Evolutionary conservation across 2,329 filamentous ascomycete genomes (phyloP), one percentile per base, ranked within the genome.

Genomic region (Fusarium nisikadoi): DNA sequence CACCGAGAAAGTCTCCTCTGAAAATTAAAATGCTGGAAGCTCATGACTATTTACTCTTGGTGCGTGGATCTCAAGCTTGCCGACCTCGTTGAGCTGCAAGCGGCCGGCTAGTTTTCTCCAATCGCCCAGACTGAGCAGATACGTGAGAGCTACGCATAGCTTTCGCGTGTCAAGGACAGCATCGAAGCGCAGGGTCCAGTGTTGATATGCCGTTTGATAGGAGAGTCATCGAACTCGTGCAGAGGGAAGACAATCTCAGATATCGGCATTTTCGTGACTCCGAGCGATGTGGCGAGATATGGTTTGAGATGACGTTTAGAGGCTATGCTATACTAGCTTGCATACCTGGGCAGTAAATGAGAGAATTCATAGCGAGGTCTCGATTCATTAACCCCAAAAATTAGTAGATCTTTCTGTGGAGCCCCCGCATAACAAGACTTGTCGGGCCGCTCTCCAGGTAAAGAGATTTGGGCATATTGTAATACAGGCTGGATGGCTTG

Each of bases 181-280:
- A n/a, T 62, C 60, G 1, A 60, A 60, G 2, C 60, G 60, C 1
- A 62, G 6, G 8, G 54, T 60, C 60, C 60, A 62, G 19, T 62
- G 60, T 14, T 62, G 54, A 60, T 60, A 19, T 62, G 47, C 8
- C 59, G 53, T 29, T 62, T 62, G 19, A 62, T 42, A 8, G 36
- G 54, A 3, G 60, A 62, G 36, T 62, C 54, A 4, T 62, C 54
- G 8, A 62, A 62, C 25, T 60, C 60, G 13, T 62, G 60, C 12
- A 60, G 25, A 25, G 43, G 60, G 13, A 41, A 62, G 8, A 62
- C 14, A 11, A 62, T 25, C 7, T 49, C 54, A 31, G 35, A 42
- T 36, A 20, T 19, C 0, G 36, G 4, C 20, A 49, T 55, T 25
- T 12, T 20, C 11, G 38, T 41, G 7, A 16, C 27, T 54, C 23